Evolutionary conservation across 2,329 filamentous ascomycete species (phyloP), one percentile per base, ranked within the genome.

Genomic region (Fusarium setosum): DNA sequence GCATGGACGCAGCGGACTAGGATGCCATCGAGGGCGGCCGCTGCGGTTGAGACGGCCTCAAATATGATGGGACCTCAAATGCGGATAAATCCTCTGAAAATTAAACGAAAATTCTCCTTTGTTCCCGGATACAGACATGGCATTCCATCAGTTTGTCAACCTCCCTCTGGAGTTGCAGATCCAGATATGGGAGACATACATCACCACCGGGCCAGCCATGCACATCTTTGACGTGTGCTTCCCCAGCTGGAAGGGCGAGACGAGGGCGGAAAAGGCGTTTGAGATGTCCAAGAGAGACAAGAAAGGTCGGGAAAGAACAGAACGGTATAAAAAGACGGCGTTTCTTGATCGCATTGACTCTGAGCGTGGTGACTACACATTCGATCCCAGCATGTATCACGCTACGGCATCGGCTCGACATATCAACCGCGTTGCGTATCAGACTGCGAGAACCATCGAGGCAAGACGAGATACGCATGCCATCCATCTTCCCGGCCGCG

Each of bases 181-280:
- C 2, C 68, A 71, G 41, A 56, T 72, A 37, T 73, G 69, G 71
- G 65, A 73, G 12, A 20, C 52, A 5, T 69, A 65, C 40, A 45
- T 40, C 1, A 44, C 53, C 2, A 24, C 59, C 2, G 68, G 63
- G 1, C 63, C 72, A 11, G 65, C 69, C 7, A 74, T 75, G 65
- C 71, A 75, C 21, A 21, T 74, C 18, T 72, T 75, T 9, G 71
- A 75, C 24, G 66, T 74, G 4, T 75, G 70, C 23, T 75, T 66
- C 45, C 68, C 73, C 6, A 71, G 69, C 4, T 67, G 70, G 62
- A 55, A 59, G 3, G 64, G 64, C 7, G 54, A 57, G 0, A 44
- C 17, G 2, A 56, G 69, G 10, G 45, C 55, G 13, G 62, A 61
- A 24, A 59, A 38, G 3, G 69, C 64, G 1, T 70, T 68, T n/a